These are phyloP conservation scores for Dysphania ambrosioides DNA, from an alignment of 148 eudicot species.

Conservation along the genomic window DNA sequence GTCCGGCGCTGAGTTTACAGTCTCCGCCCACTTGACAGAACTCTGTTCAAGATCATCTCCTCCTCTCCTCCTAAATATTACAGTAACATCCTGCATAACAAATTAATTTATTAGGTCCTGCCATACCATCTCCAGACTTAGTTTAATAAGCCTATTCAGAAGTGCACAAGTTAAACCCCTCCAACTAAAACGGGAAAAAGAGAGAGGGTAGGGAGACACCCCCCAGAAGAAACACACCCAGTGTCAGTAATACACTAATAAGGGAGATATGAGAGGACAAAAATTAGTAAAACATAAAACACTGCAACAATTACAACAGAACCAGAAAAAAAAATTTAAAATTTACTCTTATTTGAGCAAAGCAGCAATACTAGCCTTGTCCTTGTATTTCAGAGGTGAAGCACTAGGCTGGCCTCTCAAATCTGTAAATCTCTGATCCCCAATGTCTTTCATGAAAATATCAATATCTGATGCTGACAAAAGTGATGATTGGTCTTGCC, in stretches of 20 bases:
- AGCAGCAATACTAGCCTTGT: slow-evolving; percentile 66
- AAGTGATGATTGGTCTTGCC: slow-evolving; percentile 91
- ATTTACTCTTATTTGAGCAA: slow-evolving; percentile 14
- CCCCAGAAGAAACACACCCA: not conserved
- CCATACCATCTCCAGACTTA: not conserved
- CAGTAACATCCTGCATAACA: slow-evolving; percentile 83
- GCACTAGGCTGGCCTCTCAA: slow-evolving; percentile 55
- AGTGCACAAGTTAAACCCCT: not conserved
- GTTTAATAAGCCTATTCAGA: slow-evolving; percentile 5
- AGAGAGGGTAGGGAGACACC: not conserved
- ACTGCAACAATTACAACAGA: slow-evolving; percentile 2
- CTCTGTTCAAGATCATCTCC: slow-evolving; percentile 98
- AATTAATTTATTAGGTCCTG: slow-evolving; percentile 8
- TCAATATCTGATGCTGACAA: slow-evolving; percentile 72
- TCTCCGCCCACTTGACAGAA: slow-evolving; percentile 79
- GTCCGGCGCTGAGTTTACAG: slow-evolving; percentile 74
- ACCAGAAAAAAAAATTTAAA: not conserved
- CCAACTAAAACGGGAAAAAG: not conserved
- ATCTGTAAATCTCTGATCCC: slow-evolving; percentile 78
- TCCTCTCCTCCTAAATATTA: slow-evolving; percentile 93
- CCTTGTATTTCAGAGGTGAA: slow-evolving; percentile 77
- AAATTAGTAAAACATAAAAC: not conserved
- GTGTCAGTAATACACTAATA: not conserved
- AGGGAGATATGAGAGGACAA: not conserved
- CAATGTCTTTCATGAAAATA: slow-evolving; percentile 78